Percentiles rank a stretch among this genome's conserved stretches.
Conservation (phyloP, 176 grass and related monocot species). For the Cocos nucifera region DNA sequence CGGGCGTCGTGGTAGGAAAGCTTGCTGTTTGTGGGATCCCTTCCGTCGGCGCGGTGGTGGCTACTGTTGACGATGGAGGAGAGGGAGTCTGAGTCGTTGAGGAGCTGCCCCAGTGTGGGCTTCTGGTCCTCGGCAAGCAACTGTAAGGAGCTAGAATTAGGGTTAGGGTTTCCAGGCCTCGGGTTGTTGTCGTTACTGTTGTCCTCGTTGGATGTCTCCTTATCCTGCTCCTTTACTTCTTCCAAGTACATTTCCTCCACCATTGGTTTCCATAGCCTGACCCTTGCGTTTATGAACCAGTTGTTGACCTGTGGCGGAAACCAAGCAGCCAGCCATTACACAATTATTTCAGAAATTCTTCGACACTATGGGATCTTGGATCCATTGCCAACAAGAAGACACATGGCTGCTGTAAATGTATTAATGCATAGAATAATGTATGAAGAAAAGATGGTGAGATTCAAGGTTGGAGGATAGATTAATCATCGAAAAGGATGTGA, state of each 20-base stretch:
- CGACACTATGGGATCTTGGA: slow-evolving; percentile 9
- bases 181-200: neutral
- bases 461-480: slow-evolving; percentile 9
- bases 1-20: no score
- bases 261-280: slow-evolving; percentile 93
- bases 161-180: slow-evolving; percentile 19
- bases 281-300: slow-evolving; percentile 80
- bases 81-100: slow-evolving; percentile 51
- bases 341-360: slow-evolving; percentile 4
- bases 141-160: slow-evolving; percentile 10
- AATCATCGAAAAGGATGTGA: neutral
- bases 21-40: no score
- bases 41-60: neutral
- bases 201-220: slow-evolving; percentile 11
- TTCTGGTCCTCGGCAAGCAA: slow-evolving; percentile 37
- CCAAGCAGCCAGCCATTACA: neutral
- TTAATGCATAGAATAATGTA: no score
- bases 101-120: slow-evolving; percentile 57
- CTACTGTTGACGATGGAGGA: slow-evolving; percentile 63
- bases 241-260: slow-evolving; percentile 96
- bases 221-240: slow-evolving; percentile 58
- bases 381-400: no score
- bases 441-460: neutral
- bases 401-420: no score
- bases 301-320: slow-evolving; percentile 58